Base-by-base conservation (phyloP, 257 asterid genomes). In the Ballota nigra region DNA sequence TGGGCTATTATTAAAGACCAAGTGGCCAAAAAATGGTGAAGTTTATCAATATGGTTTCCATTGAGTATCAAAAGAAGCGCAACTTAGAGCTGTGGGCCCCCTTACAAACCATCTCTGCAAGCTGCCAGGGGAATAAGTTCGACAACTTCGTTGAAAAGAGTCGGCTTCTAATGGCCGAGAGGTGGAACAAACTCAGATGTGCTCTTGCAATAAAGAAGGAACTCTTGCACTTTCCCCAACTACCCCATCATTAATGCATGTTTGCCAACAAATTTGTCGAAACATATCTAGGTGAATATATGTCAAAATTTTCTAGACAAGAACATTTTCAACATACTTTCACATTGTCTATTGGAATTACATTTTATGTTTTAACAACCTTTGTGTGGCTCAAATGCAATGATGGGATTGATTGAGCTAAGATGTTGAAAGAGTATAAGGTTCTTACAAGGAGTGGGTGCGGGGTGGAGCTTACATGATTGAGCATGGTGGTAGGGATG, bases 61-160 rank as follows among this genome's bases (percentile, higher is more conserved):
- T 92, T 20, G 98, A 11, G 98, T 92, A 29, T 87, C 96, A 0
- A 92, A 84, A 66, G 97, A 90, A 59, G 83, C 96, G 34, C 98
- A 88, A 55, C 83, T 87, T 8, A 82, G 95, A 73, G 90, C 96
- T 6, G 88, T 96, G 1, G 76, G 59, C 56, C 69, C 89, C 16
- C 60, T n/a, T 91, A 34, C 71, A 82, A 16, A 74, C 60, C 20
- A 59, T 86, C 29, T 83, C 89, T 15, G 77, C 72, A 22, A 84
- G 92, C 57, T 89, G 86, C 82, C 61, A 10, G 8, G 57, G 24
- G 6, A 29, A 4, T 3, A 68, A 58, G 5, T 3, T 68, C 56
- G 77, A 38, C 0, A 79, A 83, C 59, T 88, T 89, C 88, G 89
- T 91, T 38, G 70, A 76, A 4, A 68, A 64, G 22, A 68, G 71